Evolutionary conservation across 352 stramenopile genomes (phyloP), one percentile per base, ranked within the genome.

Genomic region (Phytophthora lateralis): DNA sequence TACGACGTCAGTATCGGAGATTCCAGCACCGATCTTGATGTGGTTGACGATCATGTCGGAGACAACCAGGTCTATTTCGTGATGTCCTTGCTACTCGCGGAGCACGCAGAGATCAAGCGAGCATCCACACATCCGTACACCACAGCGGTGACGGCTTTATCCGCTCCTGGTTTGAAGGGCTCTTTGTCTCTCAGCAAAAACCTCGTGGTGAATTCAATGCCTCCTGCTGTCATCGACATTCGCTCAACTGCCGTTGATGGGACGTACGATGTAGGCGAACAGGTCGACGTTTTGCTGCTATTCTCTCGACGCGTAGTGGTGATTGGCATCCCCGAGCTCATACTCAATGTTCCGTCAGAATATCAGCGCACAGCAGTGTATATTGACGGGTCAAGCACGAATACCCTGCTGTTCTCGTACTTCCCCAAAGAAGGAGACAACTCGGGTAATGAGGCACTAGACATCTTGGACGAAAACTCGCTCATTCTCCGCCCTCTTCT

Each of bases 231-330:
- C 18, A 57, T 81, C 9, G 66, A 72, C 21, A 64, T 91, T 27
- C 70, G 54, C 10, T 81, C 80, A 0, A 35, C 62, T 1, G 66
- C 70, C 0, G 29, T 49, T 2, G 71, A 91, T 43, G 82, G 85
- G 4, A 90, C 85, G 0, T 93, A 91, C 53, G 82, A 89, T 27
- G 38, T 90, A 2, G 82, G 75, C 0, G 69, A 91, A 17, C 37
- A 51, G 3, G 80, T 93, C 15, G 62, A 75, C 8, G 49, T 91
- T 10, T 43, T 83, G 12, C 38, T 93, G 7, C 48, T 71, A 2
- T 93, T 93, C 44, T 91, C 82, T 1, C 73, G 65, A 24, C 34
- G 21, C 0, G 79, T 91, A 8, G 64, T 86, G 1, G 81, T 89
- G 0, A 39, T 65, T 5, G 79, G 73, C 0, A 62, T 30, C 2